Evolutionary conservation across 805 yeast species (phyloP).

Genomic region (Yarrowia sp.): DNA sequence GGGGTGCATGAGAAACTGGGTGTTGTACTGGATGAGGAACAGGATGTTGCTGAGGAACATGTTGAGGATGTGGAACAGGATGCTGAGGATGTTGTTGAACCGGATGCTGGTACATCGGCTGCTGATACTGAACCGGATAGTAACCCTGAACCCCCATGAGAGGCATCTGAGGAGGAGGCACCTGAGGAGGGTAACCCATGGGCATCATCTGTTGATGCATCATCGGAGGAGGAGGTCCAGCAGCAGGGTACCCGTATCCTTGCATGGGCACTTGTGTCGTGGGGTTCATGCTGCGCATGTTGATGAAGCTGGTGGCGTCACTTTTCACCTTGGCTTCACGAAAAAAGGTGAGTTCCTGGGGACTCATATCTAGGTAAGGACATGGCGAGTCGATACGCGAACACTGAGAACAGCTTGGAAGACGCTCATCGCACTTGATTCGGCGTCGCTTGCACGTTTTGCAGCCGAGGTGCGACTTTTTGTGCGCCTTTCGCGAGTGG

Average conservation of each 20-base stretch:
- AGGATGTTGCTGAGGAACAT: neutral
- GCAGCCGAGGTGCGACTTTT: slow-evolving; percentile 75
- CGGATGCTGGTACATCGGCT: neutral
- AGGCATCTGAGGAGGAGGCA: slow-evolving; percentile 13
- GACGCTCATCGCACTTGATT: slow-evolving; percentile 62
- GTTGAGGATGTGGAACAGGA: neutral
- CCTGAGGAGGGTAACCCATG: slow-evolving; percentile 9
- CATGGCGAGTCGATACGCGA: slow-evolving; percentile 48
- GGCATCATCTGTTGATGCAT: slow-evolving; percentile 16
- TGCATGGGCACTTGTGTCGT: slow-evolving; percentile 13
- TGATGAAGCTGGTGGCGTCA: slow-evolving; percentile 24
- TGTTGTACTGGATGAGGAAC: neutral
- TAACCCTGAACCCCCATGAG: neutral
- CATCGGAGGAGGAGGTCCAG: neutral
- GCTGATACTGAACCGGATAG: neutral
- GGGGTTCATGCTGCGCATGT: slow-evolving; percentile 20
- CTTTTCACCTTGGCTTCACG: slow-evolving; percentile 23
- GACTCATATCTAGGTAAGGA: slow-evolving; percentile 50
- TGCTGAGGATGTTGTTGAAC: neutral
- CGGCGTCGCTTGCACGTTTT: slow-evolving; percentile 62
- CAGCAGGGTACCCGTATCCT: slow-evolving; percentile 7
- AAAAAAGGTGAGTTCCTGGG: slow-evolving; percentile 44
- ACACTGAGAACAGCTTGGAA: slow-evolving; percentile 61
- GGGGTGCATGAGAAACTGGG: too few species aligned
- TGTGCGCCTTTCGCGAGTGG: slow-evolving; percentile 54